These are phyloP conservation scores for Boletellus dicymbophilus DNA, from an alignment of 1,284 basidiomycete species.

Conservation along the genomic window DNA sequence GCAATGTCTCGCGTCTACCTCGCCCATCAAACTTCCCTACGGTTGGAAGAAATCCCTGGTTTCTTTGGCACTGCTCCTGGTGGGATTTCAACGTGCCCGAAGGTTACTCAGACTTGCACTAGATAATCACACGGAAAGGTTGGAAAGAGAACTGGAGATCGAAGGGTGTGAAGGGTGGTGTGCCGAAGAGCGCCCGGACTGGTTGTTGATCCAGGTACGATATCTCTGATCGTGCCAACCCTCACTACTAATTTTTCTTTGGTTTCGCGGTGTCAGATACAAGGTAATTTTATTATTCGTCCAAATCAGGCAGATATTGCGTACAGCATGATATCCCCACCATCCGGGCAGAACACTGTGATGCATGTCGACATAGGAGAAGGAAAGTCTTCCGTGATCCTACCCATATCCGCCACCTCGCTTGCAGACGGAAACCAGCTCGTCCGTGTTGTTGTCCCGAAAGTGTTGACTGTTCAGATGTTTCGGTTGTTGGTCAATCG, in stretches of 20 bases:
- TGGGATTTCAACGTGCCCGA: conserved; percentile 32
- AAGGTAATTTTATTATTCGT: conserved; percentile 42
- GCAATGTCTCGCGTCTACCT: conserved; percentile 19
- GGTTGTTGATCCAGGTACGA: too few relatives aligned
- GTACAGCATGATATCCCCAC: conserved; percentile 46
- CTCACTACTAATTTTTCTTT: too few relatives aligned
- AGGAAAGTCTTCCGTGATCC: background rate
- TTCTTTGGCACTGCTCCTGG: conserved; percentile 25
- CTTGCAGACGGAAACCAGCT: background rate
- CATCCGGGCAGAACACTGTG: conserved; percentile 33
- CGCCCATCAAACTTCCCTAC: background rate
- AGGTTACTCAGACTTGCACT: background rate
- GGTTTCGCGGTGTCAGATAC: conserved; percentile 33
- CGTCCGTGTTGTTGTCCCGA: background rate
- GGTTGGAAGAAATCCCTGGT: conserved; percentile 33
- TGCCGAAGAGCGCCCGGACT: too few relatives aligned
- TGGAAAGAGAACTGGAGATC: too few relatives aligned
- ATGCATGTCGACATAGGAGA: conserved; percentile 15
- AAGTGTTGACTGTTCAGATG: background rate
- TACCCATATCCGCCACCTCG: background rate
- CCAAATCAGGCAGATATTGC: conserved; percentile 41
- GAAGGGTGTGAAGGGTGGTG: too few relatives aligned
- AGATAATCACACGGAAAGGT: background rate
- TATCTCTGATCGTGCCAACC: too few relatives aligned
- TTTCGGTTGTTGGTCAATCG: background rate